Conservation (phyloP, 805 yeast genomes). For the Millerozyma miso region DNA sequence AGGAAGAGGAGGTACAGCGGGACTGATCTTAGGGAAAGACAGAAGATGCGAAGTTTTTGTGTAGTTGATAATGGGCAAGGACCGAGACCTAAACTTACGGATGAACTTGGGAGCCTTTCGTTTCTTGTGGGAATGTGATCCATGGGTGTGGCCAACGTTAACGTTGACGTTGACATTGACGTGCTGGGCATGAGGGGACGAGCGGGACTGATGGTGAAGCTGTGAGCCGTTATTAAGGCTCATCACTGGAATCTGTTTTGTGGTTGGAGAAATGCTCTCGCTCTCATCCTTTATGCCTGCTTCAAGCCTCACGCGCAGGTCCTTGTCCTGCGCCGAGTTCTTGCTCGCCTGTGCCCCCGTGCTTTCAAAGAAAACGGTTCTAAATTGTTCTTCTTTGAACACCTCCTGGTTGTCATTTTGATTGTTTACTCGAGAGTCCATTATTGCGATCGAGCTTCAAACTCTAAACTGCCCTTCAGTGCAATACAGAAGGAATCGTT, state of each 20-base stretch:
- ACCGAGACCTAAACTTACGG: slow-evolving; percentile 34
- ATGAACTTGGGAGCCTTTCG: slow-evolving; percentile 30
- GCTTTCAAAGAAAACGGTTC: slow-evolving; percentile 28
- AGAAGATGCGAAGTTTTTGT: slow-evolving; percentile 10
- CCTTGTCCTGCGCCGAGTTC: slow-evolving; percentile 8
- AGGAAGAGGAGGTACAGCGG: slow-evolving; percentile 51
- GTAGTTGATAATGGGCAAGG: slow-evolving; percentile 41
- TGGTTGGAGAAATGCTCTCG: slow-evolving; percentile 2
- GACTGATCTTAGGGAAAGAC: slow-evolving; percentile 7
- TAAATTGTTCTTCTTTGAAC: slow-evolving; percentile 27
- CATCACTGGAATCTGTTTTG: slow-evolving; percentile 4
- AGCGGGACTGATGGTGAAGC: neutral
- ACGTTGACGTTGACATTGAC: slow-evolving; percentile 9
- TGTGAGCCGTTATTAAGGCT: neutral
- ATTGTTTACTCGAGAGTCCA: slow-evolving; percentile 31
- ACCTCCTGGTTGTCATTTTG: slow-evolving; percentile 28
- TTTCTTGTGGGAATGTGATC: slow-evolving; percentile 10
- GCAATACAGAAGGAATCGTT: too few species aligned
- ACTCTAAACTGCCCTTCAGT: too few species aligned
- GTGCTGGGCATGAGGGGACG: neutral
- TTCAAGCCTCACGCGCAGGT: slow-evolving; percentile 20
- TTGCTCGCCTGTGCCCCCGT: slow-evolving; percentile 7
- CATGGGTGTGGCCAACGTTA: slow-evolving; percentile 7
- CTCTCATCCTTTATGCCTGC: slow-evolving; percentile 3
- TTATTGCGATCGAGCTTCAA: slow-evolving; percentile 6